A percentile compares a stretch with the other conserved stretches of the same genome.
Evolutionary conservation across 345 rosid species (phyloP).

Genomic region (Pugionium cornutum): DNA sequence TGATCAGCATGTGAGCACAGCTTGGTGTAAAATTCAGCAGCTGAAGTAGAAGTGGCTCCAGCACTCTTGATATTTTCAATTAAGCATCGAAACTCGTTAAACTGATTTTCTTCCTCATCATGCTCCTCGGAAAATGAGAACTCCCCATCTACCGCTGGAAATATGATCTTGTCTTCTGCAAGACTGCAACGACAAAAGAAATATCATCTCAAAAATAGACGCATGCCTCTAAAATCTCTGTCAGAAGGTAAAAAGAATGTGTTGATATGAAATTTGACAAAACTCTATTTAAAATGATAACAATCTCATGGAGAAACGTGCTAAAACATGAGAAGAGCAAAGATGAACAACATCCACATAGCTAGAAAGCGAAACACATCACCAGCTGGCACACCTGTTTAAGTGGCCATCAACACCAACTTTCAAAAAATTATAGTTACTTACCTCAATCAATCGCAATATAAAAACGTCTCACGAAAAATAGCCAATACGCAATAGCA

Average conservation of each 20-base stretch:
- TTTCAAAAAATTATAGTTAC: background rate
- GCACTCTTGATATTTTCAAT: slow-evolving; percentile 76
- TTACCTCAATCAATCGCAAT: slow-evolving; percentile 3
- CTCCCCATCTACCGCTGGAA: slow-evolving; percentile 83
- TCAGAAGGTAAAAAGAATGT: too few relatives aligned
- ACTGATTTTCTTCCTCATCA: slow-evolving; percentile 81
- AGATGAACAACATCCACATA: slow-evolving; percentile 19
- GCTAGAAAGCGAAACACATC: slow-evolving; percentile 20
- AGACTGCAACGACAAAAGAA: slow-evolving; percentile 53
- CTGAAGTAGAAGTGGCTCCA: slow-evolving; percentile 70
- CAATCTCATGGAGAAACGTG: slow-evolving; percentile 28
- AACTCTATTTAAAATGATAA: slow-evolving; percentile 15
- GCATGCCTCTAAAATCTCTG: too few relatives aligned
- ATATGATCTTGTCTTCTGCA: slow-evolving; percentile 90
- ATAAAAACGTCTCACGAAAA: background rate
- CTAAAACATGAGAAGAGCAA: slow-evolving; percentile 17
- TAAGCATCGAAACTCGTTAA: slow-evolving; percentile 69
- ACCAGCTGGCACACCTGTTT: slow-evolving; percentile 16
- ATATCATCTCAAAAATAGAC: slow-evolving; percentile 20
- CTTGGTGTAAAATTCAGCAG: slow-evolving; percentile 69
- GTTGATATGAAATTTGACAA: slow-evolving; percentile 13
- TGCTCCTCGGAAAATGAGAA: slow-evolving; percentile 75
- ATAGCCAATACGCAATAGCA: slow-evolving; percentile 4
- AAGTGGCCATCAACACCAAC: slow-evolving; percentile 4
- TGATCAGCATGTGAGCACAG: slow-evolving; percentile 87